Percentiles rank a stretch among this genome's conserved stretches.
Evolutionary conservation across 495 filamentous ascomycete genomes (phyloP).

Genomic region (Hamigera avellanea): DNA sequence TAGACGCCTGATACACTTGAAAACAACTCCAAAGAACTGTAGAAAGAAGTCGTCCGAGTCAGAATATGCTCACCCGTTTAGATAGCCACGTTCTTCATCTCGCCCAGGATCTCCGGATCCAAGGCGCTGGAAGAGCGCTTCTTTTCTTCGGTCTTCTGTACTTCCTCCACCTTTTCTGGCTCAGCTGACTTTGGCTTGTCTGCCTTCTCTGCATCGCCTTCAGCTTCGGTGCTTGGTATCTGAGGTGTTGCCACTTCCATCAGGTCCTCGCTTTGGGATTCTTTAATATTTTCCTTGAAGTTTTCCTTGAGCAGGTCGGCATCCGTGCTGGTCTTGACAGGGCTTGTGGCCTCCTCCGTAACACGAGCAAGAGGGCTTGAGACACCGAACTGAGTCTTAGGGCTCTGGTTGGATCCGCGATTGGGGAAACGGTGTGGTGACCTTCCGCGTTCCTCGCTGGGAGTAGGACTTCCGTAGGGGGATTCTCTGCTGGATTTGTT

Average conservation of each 20-base stretch:
- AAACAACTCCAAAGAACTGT: slow-evolving; percentile 5
- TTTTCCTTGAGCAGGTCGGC: slow-evolving; percentile 22
- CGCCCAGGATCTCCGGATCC: slow-evolving; percentile 34
- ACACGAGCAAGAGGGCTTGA: slow-evolving; percentile 44
- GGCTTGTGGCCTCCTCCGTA: slow-evolving; percentile 34
- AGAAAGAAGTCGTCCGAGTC: slow-evolving; percentile 2
- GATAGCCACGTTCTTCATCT: slow-evolving; percentile 48
- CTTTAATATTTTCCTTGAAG: slow-evolving; percentile 19
- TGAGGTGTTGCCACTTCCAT: slow-evolving; percentile 36
- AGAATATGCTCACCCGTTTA: slow-evolving; percentile 13
- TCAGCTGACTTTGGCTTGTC: slow-evolving; percentile 14
- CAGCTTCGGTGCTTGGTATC: slow-evolving; percentile 26
- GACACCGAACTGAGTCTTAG: slow-evolving; percentile 37
- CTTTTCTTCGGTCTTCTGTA: slow-evolving; percentile 16
- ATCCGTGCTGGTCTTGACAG: slow-evolving; percentile 18
- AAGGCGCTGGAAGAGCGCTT: slow-evolving; percentile 16
- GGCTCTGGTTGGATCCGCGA: slow-evolving; percentile 34
- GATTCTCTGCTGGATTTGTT: slow-evolving; percentile 30
- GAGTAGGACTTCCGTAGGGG: slow-evolving; percentile 41
- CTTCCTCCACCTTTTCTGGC: slow-evolving; percentile 14
- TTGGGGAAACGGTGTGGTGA: slow-evolving; percentile 42
- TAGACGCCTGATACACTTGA: slow-evolving; percentile 18
- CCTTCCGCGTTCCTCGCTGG: slow-evolving; percentile 40
- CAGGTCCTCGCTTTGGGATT: slow-evolving; percentile 25
- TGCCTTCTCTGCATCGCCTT: slow-evolving; percentile 16